Percentiles rank a stretch among this genome's conserved stretches.
Evolutionary conservation across 2,329 filamentous ascomycete species (phyloP).

Genomic region (Cordyceps fumosorosea): DNA sequence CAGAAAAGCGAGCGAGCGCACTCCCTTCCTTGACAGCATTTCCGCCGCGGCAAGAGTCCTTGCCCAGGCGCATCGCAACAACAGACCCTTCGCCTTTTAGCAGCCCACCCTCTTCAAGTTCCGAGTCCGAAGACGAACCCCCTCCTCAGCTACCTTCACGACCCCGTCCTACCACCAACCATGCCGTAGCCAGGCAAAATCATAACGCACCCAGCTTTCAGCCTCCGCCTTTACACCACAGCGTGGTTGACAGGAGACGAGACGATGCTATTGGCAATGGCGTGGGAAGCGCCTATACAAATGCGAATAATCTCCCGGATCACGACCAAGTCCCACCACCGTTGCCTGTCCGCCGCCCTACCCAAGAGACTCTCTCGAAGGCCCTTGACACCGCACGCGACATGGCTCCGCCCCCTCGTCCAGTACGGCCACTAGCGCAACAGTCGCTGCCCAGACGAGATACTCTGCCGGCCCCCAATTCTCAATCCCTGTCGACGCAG

Average conservation of each 20-base stretch:
- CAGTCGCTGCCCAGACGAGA: not conserved
- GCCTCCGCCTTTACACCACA: constrained; percentile 46
- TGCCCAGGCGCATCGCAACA: constrained; percentile 17
- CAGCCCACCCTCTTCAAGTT: constrained; percentile 68
- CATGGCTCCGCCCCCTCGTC: constrained; percentile 27
- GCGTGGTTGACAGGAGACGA: constrained; percentile 36
- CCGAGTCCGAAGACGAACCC: constrained; percentile 46
- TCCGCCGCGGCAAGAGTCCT: constrained; percentile 46
- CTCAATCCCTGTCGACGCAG: constrained; percentile 19
- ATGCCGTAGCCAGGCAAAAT: constrained; percentile 18
- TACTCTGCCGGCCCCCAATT: not conserved
- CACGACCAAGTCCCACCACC: constrained; percentile 40
- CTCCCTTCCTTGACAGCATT: not conserved
- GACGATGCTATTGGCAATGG: constrained; percentile 35
- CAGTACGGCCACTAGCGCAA: constrained; percentile 27
- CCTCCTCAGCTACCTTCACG: constrained; percentile 44
- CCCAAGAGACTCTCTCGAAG: constrained; percentile 17
- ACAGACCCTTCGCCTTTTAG: constrained; percentile 69
- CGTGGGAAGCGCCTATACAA: constrained; percentile 31
- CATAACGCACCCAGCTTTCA: constrained; percentile 33
- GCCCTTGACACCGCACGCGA: not conserved
- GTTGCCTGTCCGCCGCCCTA: constrained; percentile 43
- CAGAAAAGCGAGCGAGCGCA: constrained; percentile 23
- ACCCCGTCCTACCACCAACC: constrained; percentile 37
- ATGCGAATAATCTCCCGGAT: constrained; percentile 32